Evolutionary conservation across 345 rosid species (phyloP).

Genomic region (Hibiscus trionum): DNA sequence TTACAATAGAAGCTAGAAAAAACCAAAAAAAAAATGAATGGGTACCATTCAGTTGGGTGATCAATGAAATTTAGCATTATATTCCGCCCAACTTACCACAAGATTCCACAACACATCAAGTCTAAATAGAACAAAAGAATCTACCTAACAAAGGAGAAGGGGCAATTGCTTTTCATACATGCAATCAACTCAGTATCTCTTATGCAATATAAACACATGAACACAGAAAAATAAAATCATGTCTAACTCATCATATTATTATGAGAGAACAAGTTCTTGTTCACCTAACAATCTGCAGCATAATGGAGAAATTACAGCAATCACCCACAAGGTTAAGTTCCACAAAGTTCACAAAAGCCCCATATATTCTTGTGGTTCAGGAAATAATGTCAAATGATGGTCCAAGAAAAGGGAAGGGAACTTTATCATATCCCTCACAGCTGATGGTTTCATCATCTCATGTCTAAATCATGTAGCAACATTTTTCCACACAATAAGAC

Average conservation of each 20-base stretch:
- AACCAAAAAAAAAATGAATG: background rate
- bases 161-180: background rate
- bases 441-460: background rate
- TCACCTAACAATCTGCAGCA: background rate
- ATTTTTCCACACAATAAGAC: background rate
- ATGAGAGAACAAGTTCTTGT: background rate
- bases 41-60: background rate
- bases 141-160: background rate
- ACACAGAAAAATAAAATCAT: background rate
- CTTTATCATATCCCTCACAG: background rate
- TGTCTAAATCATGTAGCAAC: background rate
- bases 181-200: background rate
- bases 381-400: background rate
- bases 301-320: background rate
- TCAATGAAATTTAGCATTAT: background rate
- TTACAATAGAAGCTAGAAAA: background rate
- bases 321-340: background rate
- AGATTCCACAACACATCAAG: background rate
- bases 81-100: background rate
- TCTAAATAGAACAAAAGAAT: background rate
- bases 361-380: background rate
- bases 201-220: background rate
- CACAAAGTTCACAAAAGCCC: background rate
- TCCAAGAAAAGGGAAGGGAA: background rate
- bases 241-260: background rate